Conservation (phyloP, 345 rosid species). For the Syzygium oleosum region DNA sequence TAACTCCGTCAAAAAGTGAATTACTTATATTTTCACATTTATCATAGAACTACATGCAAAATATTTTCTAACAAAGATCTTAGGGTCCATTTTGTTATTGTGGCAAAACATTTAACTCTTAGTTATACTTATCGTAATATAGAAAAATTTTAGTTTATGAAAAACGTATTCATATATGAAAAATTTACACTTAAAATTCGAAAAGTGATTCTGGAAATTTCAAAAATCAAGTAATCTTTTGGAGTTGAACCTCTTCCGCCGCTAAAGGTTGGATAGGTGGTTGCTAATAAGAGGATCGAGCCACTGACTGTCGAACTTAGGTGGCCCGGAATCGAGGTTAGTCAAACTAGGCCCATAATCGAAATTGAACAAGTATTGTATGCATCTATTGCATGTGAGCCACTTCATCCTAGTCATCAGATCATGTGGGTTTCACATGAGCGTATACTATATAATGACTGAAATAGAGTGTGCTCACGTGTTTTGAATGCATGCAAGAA, state of each 20-base stretch:
- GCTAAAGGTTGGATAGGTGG: neutral
- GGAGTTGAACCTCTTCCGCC: neutral
- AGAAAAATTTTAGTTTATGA: too few species aligned
- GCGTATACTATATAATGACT: rapidly evolving
- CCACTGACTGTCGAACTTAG: neutral
- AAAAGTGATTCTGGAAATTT: neutral
- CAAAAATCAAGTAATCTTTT: neutral
- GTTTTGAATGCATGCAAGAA: neutral
- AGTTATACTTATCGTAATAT: too few species aligned
- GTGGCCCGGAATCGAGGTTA: neutral
- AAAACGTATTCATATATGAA: neutral
- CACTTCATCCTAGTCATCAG: neutral
- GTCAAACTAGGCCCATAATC: neutral
- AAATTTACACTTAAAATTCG: neutral
- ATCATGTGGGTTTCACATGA: rapidly evolving
- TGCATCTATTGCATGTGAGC: rapidly evolving
- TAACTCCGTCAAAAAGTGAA: neutral
- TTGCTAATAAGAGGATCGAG: neutral
- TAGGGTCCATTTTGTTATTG: too few species aligned
- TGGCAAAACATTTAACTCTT: too few species aligned
- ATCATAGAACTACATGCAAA: too few species aligned
- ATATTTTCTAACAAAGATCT: too few species aligned
- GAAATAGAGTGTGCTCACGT: neutral
- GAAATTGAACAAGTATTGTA: neutral
- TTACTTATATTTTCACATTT: neutral